phyloP scores from a whole-genome alignment of 139 green algal species.

The Chlamydomonas eustigma region DNA sequence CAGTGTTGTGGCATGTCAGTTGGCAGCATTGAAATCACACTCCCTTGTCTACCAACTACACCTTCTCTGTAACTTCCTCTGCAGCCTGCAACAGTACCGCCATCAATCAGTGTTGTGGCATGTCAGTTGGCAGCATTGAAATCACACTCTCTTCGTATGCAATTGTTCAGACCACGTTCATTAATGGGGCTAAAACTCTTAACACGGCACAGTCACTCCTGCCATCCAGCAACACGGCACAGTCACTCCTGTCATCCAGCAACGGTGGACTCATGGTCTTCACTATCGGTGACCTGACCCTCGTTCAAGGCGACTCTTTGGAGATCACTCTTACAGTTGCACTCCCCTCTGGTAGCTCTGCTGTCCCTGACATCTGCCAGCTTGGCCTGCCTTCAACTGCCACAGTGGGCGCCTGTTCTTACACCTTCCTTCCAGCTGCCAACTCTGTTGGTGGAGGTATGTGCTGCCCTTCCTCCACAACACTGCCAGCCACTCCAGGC shows the following conservation, averaged over 20 bases:
- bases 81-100: background rate
- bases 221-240: no score
- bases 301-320: background rate
- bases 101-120: constrained; percentile 2
- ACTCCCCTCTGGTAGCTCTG: background rate
- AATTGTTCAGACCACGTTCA: no score
- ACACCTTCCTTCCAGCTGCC: background rate
- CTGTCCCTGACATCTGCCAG: background rate
- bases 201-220: no score
- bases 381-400: background rate
- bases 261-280: background rate
- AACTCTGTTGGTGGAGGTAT: background rate
- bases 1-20: background rate
- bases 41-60: background rate
- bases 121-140: background rate
- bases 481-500: background rate
- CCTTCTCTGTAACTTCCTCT: background rate
- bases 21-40: background rate
- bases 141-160: background rate
- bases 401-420: background rate
- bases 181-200: no score
- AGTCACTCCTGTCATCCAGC: no score
- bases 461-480: background rate
- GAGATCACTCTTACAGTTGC: background rate
- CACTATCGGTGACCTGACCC: background rate